Base-by-base conservation (phyloP, 805 yeast genomes). In the Barnettozyma salicaria region DNA sequence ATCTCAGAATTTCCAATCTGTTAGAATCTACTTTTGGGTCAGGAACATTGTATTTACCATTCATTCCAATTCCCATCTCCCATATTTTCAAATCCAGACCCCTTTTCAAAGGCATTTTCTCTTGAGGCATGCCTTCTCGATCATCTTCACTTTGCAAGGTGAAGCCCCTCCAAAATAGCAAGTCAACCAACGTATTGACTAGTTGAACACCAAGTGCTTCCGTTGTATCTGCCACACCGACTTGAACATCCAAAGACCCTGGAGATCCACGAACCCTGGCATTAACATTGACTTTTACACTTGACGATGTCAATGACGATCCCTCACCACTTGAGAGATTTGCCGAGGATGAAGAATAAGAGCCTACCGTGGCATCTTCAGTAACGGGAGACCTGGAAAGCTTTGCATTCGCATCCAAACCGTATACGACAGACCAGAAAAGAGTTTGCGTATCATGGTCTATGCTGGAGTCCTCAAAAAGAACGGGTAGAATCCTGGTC, bases 61-160 rank as follows among this genome's bases (percentile, higher is more conserved):
- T 48, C 11, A 45, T 35, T 3, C 86, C 89, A 22, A 88, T 68
- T 6, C 96, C 96, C 4, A 82, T 76, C 48, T 84, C 94, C 96
- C 96, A 88, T 1, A 81, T 64, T 7, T 63, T 44, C 34, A 59
- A 60, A 18, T 68, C 68, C 4, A 55, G 45, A 6, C 61, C 58
- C n/a, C n/a, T n/a, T n/a, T n/a, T n/a, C n/a, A n/a, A n/a, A n/a
- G n/a, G n/a, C n/a, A n/a, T n/a, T n/a, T n/a, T n/a, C n/a, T n/a
- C n/a, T n/a, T n/a, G n/a, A n/a, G n/a, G n/a, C n/a, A n/a, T n/a
- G n/a, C n/a, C 20, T 58, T 57, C 39, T 3, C 40, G 34, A 20
- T 36, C 30, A 19, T 19, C 28, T 5, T 13, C 17, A 11, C 28
- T 29, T 8, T 44, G 47, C n/a, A 76, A 56, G 0, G 89, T 76